Percentiles rank a stretch among this genome's conserved stretches.
Evolutionary conservation across 2,329 filamentous ascomycete species (phyloP).

Genomic region (Penicillium paneum): DNA sequence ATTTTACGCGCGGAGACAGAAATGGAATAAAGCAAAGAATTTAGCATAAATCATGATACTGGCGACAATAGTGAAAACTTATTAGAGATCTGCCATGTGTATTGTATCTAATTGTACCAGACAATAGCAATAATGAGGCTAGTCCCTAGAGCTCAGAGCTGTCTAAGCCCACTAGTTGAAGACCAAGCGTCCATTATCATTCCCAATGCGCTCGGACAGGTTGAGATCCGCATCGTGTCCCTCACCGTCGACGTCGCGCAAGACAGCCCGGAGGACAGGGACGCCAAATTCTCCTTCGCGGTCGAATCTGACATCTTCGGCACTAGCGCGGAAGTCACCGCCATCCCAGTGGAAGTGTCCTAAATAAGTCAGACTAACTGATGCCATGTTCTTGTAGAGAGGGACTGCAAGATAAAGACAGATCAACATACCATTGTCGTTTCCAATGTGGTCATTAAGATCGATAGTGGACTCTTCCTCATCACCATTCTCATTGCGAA

Average conservation of each 20-base stretch:
- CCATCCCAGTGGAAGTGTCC: constrained; percentile 49
- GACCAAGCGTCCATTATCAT: constrained; percentile 50
- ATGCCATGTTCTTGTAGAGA: neutral
- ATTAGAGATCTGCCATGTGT: neutral
- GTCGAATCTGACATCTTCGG: constrained; percentile 47
- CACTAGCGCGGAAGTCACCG: constrained; percentile 46
- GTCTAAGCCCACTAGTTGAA: constrained; percentile 17
- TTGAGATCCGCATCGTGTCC: constrained; percentile 49
- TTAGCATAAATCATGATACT: neutral
- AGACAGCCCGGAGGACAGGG: constrained; percentile 53
- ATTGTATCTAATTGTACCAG: neutral
- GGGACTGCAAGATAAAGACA: neutral
- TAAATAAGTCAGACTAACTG: constrained; percentile 15
- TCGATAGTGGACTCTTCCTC: constrained; percentile 47
- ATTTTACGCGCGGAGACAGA: neutral
- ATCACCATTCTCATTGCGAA: constrained; percentile 45
- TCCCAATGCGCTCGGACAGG: constrained; percentile 54
- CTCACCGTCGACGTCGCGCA: constrained; percentile 47
- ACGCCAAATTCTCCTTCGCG: constrained; percentile 51
- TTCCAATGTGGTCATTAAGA: constrained; percentile 52
- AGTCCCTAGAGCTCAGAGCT: neutral
- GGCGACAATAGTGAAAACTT: too few relatives aligned
- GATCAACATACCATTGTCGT: constrained; percentile 46
- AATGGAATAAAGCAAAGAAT: neutral
- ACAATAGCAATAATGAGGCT: neutral